Evolutionary conservation across 345 rosid species (phyloP), one percentile per base, ranked within the genome.

Genomic region (Syzygium jambos): DNA sequence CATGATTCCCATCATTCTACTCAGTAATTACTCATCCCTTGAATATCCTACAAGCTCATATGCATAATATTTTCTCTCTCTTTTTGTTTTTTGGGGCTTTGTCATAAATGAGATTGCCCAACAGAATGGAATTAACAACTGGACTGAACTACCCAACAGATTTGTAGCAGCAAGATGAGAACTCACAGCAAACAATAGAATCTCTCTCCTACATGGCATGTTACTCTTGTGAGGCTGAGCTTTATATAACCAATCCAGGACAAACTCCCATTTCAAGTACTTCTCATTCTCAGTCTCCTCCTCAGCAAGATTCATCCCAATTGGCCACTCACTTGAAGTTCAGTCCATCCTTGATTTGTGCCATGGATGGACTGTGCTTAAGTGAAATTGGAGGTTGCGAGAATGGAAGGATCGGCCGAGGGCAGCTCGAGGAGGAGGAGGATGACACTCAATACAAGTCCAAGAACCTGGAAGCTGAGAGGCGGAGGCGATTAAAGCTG

Each of bases 401-500:
- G 38, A 41, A 85, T 84, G 91, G 90, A 84, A 91, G 92, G 87
- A 87, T 89, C 85, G 91, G 87, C 19, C 54, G 87, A 52, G 88
- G 65, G 52, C 90, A 90, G 87, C 86, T 34, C 17, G 43, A 23
- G 84, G 88, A 87, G 4, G 85, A 89, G 10, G 82, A 22, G 49
- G 94, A 91, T 14, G 92, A 89, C 12, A 34, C 57, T 21, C 87
- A 49, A 41, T 95, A 49, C 93, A 95, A 91, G 89, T 96, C 98
- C 41, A 93, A 93, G 92, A 95, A 98, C 88, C 99, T 98, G 52
- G 59, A 90, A 9, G 96, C 98, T 1, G 99, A 98, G 93, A 93
- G 99, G 88, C 91, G 91, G 59, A 91, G 99, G 90, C 91, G 99
- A 89, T 87, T 93, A 92, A 98, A 95, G 90, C 96, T 98, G 85